phyloP scores from a whole-genome alignment of 345 rosid species.

The Passiflora organensis region DNA sequence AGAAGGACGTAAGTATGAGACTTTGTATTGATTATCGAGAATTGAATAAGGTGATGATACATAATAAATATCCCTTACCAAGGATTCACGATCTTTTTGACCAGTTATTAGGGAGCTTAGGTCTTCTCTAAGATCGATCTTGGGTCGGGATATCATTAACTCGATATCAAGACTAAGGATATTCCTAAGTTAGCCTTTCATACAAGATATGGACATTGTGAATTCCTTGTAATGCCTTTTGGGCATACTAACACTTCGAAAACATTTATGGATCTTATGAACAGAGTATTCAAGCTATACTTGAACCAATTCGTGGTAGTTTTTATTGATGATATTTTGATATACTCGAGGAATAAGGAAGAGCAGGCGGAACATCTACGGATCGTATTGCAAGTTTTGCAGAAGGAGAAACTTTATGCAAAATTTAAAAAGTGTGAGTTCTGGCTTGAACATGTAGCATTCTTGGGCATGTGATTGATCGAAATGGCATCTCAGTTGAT shows the following conservation, averaged over 20 bases:
- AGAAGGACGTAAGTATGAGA: neutral
- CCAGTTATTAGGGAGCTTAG: neutral
- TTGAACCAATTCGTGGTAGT: neutral
- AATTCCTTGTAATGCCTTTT: neutral
- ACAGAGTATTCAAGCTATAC: neutral
- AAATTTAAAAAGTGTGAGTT: constrained; percentile 3
- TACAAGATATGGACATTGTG: neutral
- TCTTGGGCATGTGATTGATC: neutral
- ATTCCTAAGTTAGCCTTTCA: neutral
- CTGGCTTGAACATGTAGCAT: neutral
- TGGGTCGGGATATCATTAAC: no score
- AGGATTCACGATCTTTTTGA: neutral
- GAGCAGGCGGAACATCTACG: neutral
- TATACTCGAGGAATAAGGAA: neutral
- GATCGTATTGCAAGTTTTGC: neutral
- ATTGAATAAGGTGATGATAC: neutral
- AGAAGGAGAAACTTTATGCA: neutral
- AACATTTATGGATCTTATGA: neutral
- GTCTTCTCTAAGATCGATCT: no score
- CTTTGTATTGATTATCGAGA: neutral
- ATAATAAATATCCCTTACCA: neutral
- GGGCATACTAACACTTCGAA: neutral
- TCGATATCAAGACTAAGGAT: neutral
- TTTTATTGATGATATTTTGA: neutral
- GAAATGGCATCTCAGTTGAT: neutral